Base-by-base conservation (phyloP, 2,329 filamentous ascomycete genomes). In the Colletotrichum siamense region DNA sequence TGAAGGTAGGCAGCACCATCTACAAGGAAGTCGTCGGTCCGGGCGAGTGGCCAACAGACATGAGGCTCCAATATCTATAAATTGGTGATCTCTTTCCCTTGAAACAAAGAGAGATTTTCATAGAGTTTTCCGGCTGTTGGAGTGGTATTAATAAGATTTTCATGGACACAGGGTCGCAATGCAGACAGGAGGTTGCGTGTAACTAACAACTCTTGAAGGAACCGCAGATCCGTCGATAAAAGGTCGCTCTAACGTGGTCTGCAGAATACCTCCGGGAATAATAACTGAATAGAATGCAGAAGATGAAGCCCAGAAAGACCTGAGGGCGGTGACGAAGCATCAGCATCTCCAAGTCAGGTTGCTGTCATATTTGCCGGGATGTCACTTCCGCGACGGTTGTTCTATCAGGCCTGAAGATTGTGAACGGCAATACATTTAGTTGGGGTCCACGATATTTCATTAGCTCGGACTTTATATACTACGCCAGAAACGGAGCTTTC, bases 391-490 rank as follows among this genome's bases (percentile, higher is more conserved):
- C 16, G 16, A 44, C 0, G 15, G 0, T 2, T 1, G 2, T 10
- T n/a, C 3, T 0, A 49, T 2, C 18, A 49, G 39, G 6, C 9
- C 18, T 22, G 18, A 22, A n/a, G 16, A 44, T 44, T n/a, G 16
- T 49, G 9, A 12, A 22, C 18, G 39, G 18, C 18, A 22, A 49
- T 49, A 2, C 3, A 12, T 49, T 49, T 49, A 10, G 18, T 18
- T 6, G 18, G 12, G 0, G 18, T 6, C 2, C 18, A 22, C 9
- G 3, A 12, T 12, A 7, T 7, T 49, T 1, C 4, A 22, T 0
- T n/a, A 12, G 6, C 39, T 22, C 39, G 1, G 6, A 49, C 9
- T 49, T 49, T 49, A 49, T 4, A 22, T 12, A 49, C 3, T 22
- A 7, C 18, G 9, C 39, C 6, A 49, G 9, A 0, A 2, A 49